Conservation (phyloP, 371 early-diverging fungal species). For the Mortierella sp. region DNA sequence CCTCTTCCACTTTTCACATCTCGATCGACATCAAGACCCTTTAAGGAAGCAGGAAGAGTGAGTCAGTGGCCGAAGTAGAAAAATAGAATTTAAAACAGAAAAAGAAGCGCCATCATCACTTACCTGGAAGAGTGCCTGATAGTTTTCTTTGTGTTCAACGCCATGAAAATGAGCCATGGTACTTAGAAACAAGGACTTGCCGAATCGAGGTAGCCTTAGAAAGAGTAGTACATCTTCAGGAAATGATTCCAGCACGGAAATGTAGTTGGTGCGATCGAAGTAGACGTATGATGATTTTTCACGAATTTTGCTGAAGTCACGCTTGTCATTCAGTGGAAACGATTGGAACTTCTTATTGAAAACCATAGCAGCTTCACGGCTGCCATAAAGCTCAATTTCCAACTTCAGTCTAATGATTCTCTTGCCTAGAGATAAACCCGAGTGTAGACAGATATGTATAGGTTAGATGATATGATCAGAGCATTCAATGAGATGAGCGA, state of each 20-base stretch:
- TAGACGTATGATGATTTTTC: conserved; percentile 20
- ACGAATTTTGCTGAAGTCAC: conserved; percentile 26
- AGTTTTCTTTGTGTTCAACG: conserved; percentile 31
- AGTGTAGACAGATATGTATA: too few relatives aligned
- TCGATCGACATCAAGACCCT: not conserved
- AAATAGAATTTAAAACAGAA: not conserved
- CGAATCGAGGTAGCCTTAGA: conserved; percentile 43
- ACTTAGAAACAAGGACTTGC: conserved; percentile 45
- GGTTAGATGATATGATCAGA: too few relatives aligned
- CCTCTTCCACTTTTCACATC: not conserved
- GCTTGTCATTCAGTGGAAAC: conserved; percentile 19
- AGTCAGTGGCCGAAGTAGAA: not conserved
- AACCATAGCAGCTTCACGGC: not conserved
- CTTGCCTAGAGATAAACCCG: too few relatives aligned
- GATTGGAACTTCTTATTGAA: not conserved
- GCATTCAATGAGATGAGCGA: too few relatives aligned
- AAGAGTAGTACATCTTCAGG: conserved; percentile 22
- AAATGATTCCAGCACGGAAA: conserved; percentile 33
- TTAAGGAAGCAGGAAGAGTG: not conserved
- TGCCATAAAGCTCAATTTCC: not conserved
- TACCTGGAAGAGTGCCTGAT: conserved; percentile 12
- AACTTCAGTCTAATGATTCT: not conserved
- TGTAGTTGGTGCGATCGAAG: conserved; percentile 43
- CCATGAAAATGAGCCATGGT: conserved; percentile 48
- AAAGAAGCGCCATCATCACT: conserved; percentile 1